A percentile compares a stretch with the other conserved stretches of the same genome.
Evolutionary conservation across 331 rosid genomes (phyloP).

Genomic region (Saraca asoca): DNA sequence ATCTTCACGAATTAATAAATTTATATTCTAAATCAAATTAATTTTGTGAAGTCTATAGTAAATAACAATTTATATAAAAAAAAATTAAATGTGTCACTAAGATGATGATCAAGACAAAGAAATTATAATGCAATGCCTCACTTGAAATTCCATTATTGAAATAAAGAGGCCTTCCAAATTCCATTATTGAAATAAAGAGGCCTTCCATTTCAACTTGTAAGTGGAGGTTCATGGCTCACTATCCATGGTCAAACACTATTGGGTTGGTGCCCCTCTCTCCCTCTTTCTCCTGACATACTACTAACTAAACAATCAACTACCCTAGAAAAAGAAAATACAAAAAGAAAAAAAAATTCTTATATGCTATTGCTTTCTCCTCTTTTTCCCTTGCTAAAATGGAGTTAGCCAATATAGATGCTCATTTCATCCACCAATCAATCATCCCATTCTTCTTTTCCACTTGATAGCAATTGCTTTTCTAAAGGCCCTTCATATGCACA

Average conservation of each 20-base stretch:
- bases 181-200: conserved; percentile 37
- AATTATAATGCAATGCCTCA: conserved; percentile 23
- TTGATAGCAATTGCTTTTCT: conserved; percentile 37
- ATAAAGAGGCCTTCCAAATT: conserved; percentile 30
- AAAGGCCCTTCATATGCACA: conserved; percentile 49
- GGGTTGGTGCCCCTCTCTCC: conserved; percentile 43
- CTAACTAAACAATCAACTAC: conserved; percentile 41
- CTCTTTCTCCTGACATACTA: conserved; percentile 26
- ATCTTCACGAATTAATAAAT: too few species aligned
- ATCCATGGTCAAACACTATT: conserved; percentile 46
- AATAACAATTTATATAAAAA: too few species aligned
- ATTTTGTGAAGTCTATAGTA: too few species aligned
- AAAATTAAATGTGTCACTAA: too few species aligned
- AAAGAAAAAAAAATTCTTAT: conserved; percentile 12
- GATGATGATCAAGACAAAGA: too few species aligned
- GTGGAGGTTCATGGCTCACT: conserved; percentile 62
- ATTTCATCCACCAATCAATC: conserved; percentile 35
- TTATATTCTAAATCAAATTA: too few species aligned
- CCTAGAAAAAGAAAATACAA: conserved; percentile 33
- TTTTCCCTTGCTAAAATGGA: conserved; percentile 40
- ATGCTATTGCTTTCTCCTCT: conserved; percentile 41
- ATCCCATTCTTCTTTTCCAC: conserved; percentile 43
- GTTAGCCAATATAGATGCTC: conserved; percentile 43
- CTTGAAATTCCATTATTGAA: conserved; percentile 32
- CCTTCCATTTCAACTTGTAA: conserved; percentile 37